phyloP scores from a whole-genome alignment of 148 eudicot genomes.

The Chenopodium quinoa region DNA sequence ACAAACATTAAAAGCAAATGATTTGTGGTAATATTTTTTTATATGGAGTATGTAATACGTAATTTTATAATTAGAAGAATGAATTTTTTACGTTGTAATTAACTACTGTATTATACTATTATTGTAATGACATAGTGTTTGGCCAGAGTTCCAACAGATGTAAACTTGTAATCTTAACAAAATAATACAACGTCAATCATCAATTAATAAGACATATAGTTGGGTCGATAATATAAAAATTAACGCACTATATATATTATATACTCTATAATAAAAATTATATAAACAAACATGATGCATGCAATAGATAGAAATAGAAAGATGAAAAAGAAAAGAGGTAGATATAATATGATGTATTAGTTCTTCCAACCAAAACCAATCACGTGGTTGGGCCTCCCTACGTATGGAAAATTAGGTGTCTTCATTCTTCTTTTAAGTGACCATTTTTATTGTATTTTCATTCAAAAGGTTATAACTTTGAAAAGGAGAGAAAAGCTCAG shows the following conservation, averaged over 20 bases:
- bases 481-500: background rate
- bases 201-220: background rate
- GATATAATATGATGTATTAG: conserved; percentile 7
- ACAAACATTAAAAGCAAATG: no score
- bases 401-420: conserved; percentile 23
- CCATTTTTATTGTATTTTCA: conserved; percentile 4
- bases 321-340: background rate
- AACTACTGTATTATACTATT: no score
- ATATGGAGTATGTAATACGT: no score
- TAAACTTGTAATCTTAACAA: no score
- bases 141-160: no score
- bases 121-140: no score
- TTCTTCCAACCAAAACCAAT: conserved; percentile 28
- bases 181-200: background rate
- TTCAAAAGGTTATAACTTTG: conserved; percentile 2
- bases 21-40: no score
- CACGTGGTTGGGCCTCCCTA: conserved; percentile 31
- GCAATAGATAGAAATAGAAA: background rate
- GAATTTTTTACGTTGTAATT: no score
- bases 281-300: conserved; percentile 2
- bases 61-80: no score
- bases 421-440: conserved; percentile 9
- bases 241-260: no score
- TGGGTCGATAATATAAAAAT: background rate
- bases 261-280: no score